Percentiles rank a stretch among this genome's conserved stretches.
Evolutionary conservation across 2,329 filamentous ascomycete species (phyloP).

Genomic region (Neofusicoccum sp.): DNA sequence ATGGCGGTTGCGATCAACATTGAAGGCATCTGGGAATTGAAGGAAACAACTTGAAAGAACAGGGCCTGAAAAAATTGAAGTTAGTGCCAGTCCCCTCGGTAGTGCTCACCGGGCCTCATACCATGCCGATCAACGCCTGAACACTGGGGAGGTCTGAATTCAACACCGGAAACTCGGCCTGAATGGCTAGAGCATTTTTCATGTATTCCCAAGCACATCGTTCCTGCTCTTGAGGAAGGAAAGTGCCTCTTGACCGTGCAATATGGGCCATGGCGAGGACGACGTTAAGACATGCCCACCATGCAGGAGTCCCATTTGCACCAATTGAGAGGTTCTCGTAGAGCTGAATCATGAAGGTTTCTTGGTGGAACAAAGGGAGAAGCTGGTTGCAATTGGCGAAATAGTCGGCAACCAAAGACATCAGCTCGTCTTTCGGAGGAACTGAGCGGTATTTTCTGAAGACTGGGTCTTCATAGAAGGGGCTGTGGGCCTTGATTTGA

Average conservation of each 20-base stretch:
- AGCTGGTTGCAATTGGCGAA: neutral
- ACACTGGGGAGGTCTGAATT: neutral
- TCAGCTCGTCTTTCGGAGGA: neutral
- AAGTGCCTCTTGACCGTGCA: neutral
- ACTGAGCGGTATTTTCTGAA: neutral
- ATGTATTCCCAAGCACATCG: neutral
- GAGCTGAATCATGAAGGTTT: neutral
- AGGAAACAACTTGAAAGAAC: neutral
- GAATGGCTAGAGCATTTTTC: slow-evolving; percentile 1
- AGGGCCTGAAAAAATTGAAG: neutral
- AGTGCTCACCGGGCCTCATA: neutral
- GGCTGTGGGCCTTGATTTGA: neutral
- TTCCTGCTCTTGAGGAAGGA: slow-evolving; percentile 1
- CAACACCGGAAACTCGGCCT: neutral
- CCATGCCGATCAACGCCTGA: slow-evolving; percentile 7
- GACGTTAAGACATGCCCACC: slow-evolving; percentile 1
- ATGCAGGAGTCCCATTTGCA: neutral
- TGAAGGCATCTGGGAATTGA: slow-evolving; percentile 3
- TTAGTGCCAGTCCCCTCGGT: neutral
- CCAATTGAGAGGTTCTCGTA: neutral
- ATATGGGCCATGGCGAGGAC: neutral
- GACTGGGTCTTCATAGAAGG: neutral
- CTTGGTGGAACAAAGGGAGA: neutral
- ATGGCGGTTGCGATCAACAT: slow-evolving; percentile 10
- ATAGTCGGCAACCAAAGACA: neutral